Conservation (phyloP, 805 yeast species). For the Hanseniaspora mollemarum region DNA sequence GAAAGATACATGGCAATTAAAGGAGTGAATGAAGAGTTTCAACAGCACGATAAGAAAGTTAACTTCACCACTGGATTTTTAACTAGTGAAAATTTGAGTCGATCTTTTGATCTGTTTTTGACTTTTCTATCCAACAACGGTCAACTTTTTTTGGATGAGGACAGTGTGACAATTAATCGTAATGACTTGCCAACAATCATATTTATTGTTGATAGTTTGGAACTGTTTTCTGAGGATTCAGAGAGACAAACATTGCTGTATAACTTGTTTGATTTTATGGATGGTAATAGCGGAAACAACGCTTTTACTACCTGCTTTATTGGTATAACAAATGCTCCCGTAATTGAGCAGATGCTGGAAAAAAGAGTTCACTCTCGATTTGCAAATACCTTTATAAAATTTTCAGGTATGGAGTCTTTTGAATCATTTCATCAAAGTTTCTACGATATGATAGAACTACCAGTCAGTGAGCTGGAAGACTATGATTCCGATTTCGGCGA, state of each 20-base stretch:
- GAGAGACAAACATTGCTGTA: conserved; percentile 74
- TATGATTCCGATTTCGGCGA: background rate
- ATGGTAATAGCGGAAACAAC: conserved; percentile 36
- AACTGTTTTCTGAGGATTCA: conserved; percentile 51
- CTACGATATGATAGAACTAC: conserved; percentile 30
- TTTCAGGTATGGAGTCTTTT: conserved; percentile 40
- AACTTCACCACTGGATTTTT: conserved; percentile 4
- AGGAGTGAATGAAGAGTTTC: background rate
- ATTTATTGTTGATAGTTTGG: conserved; percentile 77
- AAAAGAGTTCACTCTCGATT: conserved; percentile 86
- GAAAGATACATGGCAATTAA: conserved; percentile 8
- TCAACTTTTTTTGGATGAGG: conserved; percentile 23
- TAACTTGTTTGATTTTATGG: conserved; percentile 73
- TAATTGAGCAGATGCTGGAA: conserved; percentile 70
- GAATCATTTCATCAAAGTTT: conserved; percentile 44
- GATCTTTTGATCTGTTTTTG: conserved; percentile 12
- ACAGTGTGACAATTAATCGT: conserved; percentile 20
- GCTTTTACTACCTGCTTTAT: conserved; percentile 67
- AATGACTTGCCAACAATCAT: conserved; percentile 43
- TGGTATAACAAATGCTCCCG: conserved; percentile 66
- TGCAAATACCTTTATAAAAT: conserved; percentile 59
- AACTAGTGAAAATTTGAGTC: conserved; percentile 12
- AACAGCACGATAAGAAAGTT: background rate
- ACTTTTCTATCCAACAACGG: conserved; percentile 17
- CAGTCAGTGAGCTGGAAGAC: conserved; percentile 24